Evolutionary conservation across 768 basidiomycete species (phyloP), one percentile per base, ranked within the genome.

Genomic region (Boletellus emodensis): DNA sequence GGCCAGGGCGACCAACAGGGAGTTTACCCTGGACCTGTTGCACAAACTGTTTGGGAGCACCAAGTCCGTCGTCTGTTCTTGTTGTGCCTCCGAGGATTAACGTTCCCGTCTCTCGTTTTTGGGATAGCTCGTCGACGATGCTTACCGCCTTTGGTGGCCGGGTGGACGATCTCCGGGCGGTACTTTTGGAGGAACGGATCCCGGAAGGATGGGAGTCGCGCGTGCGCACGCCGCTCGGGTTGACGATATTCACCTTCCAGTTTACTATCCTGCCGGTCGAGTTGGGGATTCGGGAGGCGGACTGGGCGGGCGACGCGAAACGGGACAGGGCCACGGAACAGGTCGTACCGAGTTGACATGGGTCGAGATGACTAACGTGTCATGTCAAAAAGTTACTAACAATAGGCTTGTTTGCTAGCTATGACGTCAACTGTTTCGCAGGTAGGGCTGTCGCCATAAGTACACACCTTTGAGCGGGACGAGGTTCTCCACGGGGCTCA

Each of bases 141-240:
- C 67, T 89, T 10, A 79, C 77, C 1, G 80, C 84, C 46, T 84
- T 88, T 55, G 90, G 85, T 7, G 87, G 88, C 1, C 72, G 74
- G 32, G 61, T 85, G 9, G 63, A 71, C 1, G 84, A 85, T 53
- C 59, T 90, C 24, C 69, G 76, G 44, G 52, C 74, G 1, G 53
- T 87, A 30, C 65, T 91, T 34, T 59, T 74, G 6, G 83, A 91
- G 32, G 89, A 91, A 55, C 79, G 86, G 6, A 61, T 91, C 20
- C 83, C 84, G 0, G 73, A 84, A 0, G 81, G 81, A 10, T 91
- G 87, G 86, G 85, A 89, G 60, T 75, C 88, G 0, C 71, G 76
- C 20, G 61, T 81, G 15, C 72, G 76, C 40, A 67, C 75, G 44
- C 78, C 69, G 1, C 68, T 72, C 44, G 87, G 89, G 0, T 65